Base-by-base conservation (phyloP, 805 yeast genomes). In the Candida sithepensis region DNA sequence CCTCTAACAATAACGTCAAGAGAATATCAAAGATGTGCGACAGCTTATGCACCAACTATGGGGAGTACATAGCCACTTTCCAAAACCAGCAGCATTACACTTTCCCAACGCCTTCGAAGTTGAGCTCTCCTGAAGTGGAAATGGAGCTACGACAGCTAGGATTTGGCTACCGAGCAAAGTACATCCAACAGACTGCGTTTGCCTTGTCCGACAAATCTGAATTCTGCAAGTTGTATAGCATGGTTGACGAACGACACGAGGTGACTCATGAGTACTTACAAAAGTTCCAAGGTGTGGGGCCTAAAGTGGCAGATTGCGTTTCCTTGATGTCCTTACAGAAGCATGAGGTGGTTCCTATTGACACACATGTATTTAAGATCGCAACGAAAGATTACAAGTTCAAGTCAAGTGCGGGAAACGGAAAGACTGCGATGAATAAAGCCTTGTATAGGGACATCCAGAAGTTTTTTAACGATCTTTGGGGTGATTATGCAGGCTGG, bases 401-500 rank as follows among this genome's bases (percentile, higher is more conserved):
- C 54, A 77, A n/a, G 18, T 12, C 16, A 12, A 24, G 39, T 14
- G 70, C 51, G 49, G 59, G 3, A 50, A 46, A 18, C 63, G 60
- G 9, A 77, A 73, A 47, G 22, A 14, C 39, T 4, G 66, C 78
- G 1, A 65, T 85, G 65, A 80, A 72, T 50, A 74, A 73, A 43
- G 73, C 67, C 24, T 65, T 75, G 4, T 84, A 85, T 60, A 75
- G 70, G 36, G 71, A 74, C 20, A 84, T 89, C 6, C 73, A 89
- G 39, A 58, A 61, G 8, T 78, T 75, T 61, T 83, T 92, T 62
- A 72, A 75, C 40, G 72, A 73, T 0, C 68, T 82, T 39, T 94
- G 97, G 92, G 97, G 97, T 0, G 78, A 78, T 1, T 86, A 85
- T 62, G 97, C 99, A 2, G 99, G 99, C 0, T 94, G 99, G 99